These are phyloP conservation scores for Blastobotrys attinorum DNA, from an alignment of 805 yeast genomes.

Conservation along the genomic window DNA sequence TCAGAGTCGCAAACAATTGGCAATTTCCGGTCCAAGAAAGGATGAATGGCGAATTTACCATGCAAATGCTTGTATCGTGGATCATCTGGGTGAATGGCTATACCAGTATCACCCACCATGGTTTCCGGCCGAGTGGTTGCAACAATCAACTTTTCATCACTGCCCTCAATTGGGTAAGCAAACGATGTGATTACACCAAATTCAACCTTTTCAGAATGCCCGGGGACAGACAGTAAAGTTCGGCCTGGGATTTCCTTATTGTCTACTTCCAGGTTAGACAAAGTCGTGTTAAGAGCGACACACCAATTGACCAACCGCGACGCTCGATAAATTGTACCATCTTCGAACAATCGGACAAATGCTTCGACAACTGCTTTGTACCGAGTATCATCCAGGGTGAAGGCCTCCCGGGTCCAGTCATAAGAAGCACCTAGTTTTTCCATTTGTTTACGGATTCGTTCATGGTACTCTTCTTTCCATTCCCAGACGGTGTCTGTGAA, in stretches of 20 bases:
- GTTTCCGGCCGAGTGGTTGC: slow-evolving; percentile 99
- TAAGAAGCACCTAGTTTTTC: slow-evolving; percentile 90
- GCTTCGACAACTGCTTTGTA: slow-evolving; percentile 82
- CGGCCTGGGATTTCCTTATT: slow-evolving; percentile 82
- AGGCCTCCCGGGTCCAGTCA: slow-evolving; percentile 92
- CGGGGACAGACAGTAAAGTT: slow-evolving; percentile 77
- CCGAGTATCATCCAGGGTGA: slow-evolving; percentile 76
- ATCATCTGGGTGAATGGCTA: slow-evolving; percentile 97
- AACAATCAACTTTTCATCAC: slow-evolving; percentile 80
- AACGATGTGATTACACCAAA: slow-evolving; percentile 96
- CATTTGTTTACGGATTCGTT: slow-evolving; percentile 76
- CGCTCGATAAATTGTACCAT: slow-evolving; percentile 92
- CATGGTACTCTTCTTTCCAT: slow-evolving; percentile 94
- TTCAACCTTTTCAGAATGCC: slow-evolving; percentile 82
- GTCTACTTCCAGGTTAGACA: slow-evolving; percentile 93
- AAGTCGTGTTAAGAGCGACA: slow-evolving; percentile 86
- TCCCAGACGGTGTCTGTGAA: slow-evolving; percentile 90
- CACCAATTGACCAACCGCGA: slow-evolving; percentile 94
- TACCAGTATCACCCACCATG: slow-evolving; percentile 93
- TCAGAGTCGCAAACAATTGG: slow-evolving; percentile 87
- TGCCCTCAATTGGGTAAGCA: slow-evolving; percentile 79
- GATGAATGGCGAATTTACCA: slow-evolving; percentile 87
- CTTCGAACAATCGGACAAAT: slow-evolving; percentile 85
- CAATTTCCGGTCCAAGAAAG: slow-evolving; percentile 73
- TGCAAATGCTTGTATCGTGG: slow-evolving; percentile 88